Base-by-base conservation (phyloP, 192 early-diverging fungal species). In the Diversispora eburnea region DNA sequence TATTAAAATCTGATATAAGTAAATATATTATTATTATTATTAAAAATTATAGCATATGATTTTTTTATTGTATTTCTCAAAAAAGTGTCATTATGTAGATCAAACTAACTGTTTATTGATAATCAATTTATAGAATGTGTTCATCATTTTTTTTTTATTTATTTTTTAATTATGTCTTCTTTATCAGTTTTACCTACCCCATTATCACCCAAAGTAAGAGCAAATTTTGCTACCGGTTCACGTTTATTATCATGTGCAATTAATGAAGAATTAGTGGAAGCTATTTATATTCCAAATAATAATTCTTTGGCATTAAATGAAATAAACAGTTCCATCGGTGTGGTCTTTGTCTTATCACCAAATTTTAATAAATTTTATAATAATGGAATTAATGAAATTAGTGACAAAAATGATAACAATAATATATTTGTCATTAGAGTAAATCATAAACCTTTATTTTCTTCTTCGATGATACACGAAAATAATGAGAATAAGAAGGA, bases 211-310 rank as follows among this genome's bases (percentile, higher is more conserved):
- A 33, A 33, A 33, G 25, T 1, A 33, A 33, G 17, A 62, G 60
- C 60, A 41, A 62, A 77, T 51, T 83, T 85, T 71, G 86, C 87
- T 61, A 84, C 84, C 3, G 70, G 76, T 13, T 86, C 87, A 10
- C 83, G 88, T 19, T 76, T 88, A 3, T 67, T 88, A n/a, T 62
- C 82, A 12, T 88, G 87, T 41, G 71, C 88, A 9, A 82, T 84
- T 20, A 87, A 83, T 47, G 88, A 90, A 77, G 54, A 60, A 7
- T 78, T 90, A 12, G 83, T 82, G 7, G 56, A 76, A 33, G 83
- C 84, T 20, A 76, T 76, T 75, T 83, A 81, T 61, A 70, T 83
- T 17, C 33, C 57, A 59, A 72, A 67, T 22, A 43, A 20, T 49
- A 41, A 41, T 48, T 12, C 5, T 7, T 3, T 12, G 3, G 60